phyloP scores from a whole-genome alignment of 2,329 filamentous ascomycete species.

The Proliferodiscus dingleyae region DNA sequence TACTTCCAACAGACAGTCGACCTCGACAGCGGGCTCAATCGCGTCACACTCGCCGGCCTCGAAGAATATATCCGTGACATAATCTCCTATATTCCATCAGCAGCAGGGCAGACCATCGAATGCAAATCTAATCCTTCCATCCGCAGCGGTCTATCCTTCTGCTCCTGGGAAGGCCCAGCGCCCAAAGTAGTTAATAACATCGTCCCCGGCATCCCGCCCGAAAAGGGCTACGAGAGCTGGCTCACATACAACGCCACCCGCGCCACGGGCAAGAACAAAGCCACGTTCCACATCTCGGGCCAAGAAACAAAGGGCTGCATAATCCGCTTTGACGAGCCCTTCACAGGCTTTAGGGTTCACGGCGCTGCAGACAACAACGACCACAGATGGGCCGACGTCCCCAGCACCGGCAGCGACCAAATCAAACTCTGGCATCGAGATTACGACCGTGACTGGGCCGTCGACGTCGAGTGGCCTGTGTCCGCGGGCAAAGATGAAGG shows the following conservation, averaged over 20 bases:
- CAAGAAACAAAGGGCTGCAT: conserved; percentile 75
- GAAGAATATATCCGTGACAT: conserved; percentile 62
- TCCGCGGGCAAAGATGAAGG: conserved; percentile 28
- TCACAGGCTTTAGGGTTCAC: conserved; percentile 59
- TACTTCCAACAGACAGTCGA: conserved; percentile 82
- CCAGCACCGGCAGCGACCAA: conserved; percentile 58
- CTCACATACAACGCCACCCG: conserved; percentile 59
- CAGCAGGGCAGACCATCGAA: conserved; percentile 53
- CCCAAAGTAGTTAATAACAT: conserved; percentile 57
- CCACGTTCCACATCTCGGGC: conserved; percentile 62
- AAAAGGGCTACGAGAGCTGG: conserved; percentile 50
- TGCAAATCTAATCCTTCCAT: conserved; percentile 43
- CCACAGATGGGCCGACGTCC: conserved; percentile 55
- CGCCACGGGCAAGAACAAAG: conserved; percentile 41
- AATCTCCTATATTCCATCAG: conserved; percentile 65
- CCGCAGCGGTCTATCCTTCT: conserved; percentile 54
- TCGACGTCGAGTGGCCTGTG: conserved; percentile 57
- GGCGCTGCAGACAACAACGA: conserved; percentile 56
- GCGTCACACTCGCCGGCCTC: conserved; percentile 64
- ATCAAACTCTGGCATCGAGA: conserved; percentile 78
- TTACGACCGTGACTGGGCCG: conserved; percentile 72
- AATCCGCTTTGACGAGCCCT: conserved; percentile 63
- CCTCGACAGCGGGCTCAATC: conserved; percentile 66
- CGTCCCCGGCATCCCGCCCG: conserved; percentile 37
- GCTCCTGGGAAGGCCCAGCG: conserved; percentile 64